A percentile compares a stretch with the other conserved stretches of the same genome.
These are phyloP conservation scores for Tolypocladium sp. DNA, from an alignment of 2,329 filamentous ascomycete genomes.

Conservation along the genomic window DNA sequence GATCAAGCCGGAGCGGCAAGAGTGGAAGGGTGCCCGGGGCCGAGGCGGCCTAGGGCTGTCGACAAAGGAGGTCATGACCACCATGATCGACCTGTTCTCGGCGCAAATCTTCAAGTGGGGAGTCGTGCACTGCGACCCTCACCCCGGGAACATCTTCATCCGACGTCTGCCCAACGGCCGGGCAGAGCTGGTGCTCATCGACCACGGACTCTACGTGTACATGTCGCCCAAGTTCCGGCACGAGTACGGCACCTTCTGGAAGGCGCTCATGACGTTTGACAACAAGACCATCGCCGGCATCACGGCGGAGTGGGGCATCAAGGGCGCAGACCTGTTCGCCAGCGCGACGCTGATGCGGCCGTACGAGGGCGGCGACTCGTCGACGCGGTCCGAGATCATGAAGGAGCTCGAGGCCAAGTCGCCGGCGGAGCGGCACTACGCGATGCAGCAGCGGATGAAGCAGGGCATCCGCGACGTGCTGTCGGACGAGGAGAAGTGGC, in stretches of 20 bases:
- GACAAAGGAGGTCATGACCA: slow-evolving; percentile 84
- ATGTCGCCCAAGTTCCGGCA: slow-evolving; percentile 77
- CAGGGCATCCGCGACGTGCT: slow-evolving; percentile 60
- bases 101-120: slow-evolving; percentile 98
- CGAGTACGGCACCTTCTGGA: slow-evolving; percentile 89
- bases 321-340: slow-evolving; percentile 83
- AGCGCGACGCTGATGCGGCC: slow-evolving; percentile 83
- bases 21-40: slow-evolving; percentile 64
- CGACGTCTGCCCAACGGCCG: slow-evolving; percentile 73
- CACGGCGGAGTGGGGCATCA: slow-evolving; percentile 76
- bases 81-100: slow-evolving; percentile 93
- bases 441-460: slow-evolving; percentile 81
- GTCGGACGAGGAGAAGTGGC: slow-evolving; percentile 79
- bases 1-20: slow-evolving; percentile 71
- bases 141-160: slow-evolving; percentile 96
- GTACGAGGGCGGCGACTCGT: slow-evolving; percentile 74
- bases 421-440: slow-evolving; percentile 68
- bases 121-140: slow-evolving; percentile 89
- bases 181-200: slow-evolving; percentile 87
- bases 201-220: slow-evolving; percentile 92
- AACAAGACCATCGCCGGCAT: slow-evolving; percentile 68
- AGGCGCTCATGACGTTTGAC: slow-evolving; percentile 86
- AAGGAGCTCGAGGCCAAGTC: slow-evolving; percentile 50
- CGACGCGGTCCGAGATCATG: slow-evolving; percentile 56
- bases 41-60: slow-evolving; percentile 77